phyloP scores from a whole-genome alignment of 345 rosid species.

The Reutealis trisperma region DNA sequence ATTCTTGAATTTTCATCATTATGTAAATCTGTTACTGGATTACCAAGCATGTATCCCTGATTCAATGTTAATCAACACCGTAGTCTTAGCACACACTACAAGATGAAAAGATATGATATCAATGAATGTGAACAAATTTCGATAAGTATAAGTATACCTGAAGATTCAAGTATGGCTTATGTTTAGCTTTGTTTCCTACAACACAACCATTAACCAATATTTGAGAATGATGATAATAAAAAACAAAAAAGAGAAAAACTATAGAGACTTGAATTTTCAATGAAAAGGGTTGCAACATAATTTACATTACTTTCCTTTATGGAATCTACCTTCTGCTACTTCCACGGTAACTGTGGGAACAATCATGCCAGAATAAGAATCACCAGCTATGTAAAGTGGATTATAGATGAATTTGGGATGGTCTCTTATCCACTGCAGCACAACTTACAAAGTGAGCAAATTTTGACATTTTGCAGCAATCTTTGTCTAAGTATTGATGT shows the following conservation, averaged over 20 bases:
- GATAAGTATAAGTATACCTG: slow-evolving; percentile 15
- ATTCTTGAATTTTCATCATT: slow-evolving; percentile 31
- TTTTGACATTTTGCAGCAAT: neutral
- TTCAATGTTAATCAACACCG: slow-evolving; percentile 3
- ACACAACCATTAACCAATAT: neutral
- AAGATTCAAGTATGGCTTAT: slow-evolving; percentile 24
- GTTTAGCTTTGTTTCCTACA: slow-evolving; percentile 22
- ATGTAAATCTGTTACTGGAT: slow-evolving; percentile 24
- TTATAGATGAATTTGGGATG: slow-evolving; percentile 34
- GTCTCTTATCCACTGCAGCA: slow-evolving; percentile 40
- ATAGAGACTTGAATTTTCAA: neutral
- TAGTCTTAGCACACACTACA: neutral
- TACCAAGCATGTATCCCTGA: slow-evolving; percentile 37
- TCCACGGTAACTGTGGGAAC: slow-evolving; percentile 30
- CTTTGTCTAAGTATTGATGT: neutral
- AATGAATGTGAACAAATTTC: neutral
- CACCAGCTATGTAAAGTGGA: slow-evolving; percentile 46
- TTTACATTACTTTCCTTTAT: neutral
- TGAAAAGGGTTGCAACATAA: neutral
- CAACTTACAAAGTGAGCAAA: neutral
- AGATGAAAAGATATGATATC: neutral
- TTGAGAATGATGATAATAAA: neutral
- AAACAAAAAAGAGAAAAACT: neutral
- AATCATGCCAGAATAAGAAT: slow-evolving; percentile 50
- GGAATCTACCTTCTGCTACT: slow-evolving; percentile 16